phyloP scores from a whole-genome alignment of 2,329 filamentous ascomycete species.

The Clonostachys rhizophaga region DNA sequence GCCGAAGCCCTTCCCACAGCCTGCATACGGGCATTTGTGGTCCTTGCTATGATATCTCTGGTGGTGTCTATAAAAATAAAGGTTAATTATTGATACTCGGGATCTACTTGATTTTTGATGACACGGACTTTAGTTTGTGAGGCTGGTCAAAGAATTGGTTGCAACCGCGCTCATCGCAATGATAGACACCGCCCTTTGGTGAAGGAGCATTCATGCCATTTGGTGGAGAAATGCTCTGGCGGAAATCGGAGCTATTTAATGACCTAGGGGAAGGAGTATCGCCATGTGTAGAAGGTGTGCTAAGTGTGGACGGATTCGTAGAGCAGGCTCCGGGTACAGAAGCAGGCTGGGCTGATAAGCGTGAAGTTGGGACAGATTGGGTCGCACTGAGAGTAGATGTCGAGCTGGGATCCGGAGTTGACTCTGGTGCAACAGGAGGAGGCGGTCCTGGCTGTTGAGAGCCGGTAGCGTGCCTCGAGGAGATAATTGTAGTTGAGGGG shows the following conservation, averaged over 20 bases:
- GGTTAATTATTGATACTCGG: conserved; percentile 10
- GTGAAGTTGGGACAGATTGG: too few relatives aligned
- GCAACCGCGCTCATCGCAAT: conserved; percentile 29
- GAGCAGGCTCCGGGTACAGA: conserved; percentile 22
- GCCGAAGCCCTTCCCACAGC: conserved; percentile 52
- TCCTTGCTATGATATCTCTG: conserved; percentile 57
- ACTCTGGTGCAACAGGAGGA: too few relatives aligned
- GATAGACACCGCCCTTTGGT: conserved; percentile 19
- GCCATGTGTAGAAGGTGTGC: conserved; percentile 41
- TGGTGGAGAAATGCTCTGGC: conserved; percentile 27
- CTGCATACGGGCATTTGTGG: conserved; percentile 48
- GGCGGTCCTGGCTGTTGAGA: too few relatives aligned
- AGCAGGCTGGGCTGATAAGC: not conserved
- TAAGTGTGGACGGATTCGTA: conserved; percentile 32
- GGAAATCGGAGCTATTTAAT: conserved; percentile 24
- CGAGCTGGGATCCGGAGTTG: too few relatives aligned
- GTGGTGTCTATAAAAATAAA: conserved; percentile 39
- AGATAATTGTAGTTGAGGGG: too few relatives aligned
- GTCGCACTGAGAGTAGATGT: too few relatives aligned
- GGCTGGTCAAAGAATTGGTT: conserved; percentile 47
- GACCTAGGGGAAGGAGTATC: conserved; percentile 35
- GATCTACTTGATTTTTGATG: not conserved
- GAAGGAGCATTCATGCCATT: conserved; percentile 15
- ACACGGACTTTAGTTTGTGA: conserved; percentile 52
- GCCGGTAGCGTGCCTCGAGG: too few relatives aligned